phyloP scores from a whole-genome alignment of 208 protist species.

The Willaertia magna region DNA sequence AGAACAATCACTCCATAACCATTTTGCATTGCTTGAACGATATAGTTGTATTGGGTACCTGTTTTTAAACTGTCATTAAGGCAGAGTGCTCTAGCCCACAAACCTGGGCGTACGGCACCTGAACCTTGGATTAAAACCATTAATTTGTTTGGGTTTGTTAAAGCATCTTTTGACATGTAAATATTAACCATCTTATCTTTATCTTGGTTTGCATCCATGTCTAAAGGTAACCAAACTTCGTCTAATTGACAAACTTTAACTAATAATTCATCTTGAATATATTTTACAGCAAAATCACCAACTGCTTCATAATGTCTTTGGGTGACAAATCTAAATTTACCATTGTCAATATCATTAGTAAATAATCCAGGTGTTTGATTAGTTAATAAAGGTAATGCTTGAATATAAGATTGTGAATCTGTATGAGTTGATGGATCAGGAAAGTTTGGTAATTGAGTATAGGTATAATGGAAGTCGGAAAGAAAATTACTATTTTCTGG shows the following conservation, averaged over 20 bases:
- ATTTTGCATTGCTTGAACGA: neutral
- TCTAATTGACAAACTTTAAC: neutral
- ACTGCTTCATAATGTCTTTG: neutral
- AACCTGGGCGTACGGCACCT: neutral
- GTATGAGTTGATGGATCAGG: neutral
- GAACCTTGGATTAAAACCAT: neutral
- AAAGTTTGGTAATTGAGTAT: neutral
- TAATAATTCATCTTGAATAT: neutral
- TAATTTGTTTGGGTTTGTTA: neutral
- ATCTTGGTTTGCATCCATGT: neutral
- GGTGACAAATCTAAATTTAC: neutral
- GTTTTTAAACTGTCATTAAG: neutral
- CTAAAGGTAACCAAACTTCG: neutral
- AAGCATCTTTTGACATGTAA: neutral
- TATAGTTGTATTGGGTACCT: neutral
- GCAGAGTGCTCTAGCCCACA: neutral
- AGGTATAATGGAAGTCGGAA: neutral
- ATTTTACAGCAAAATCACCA: neutral
- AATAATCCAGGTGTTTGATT: neutral
- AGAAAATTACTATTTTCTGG: neutral
- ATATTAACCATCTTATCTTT: neutral
- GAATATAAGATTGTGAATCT: neutral
- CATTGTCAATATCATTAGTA: neutral
- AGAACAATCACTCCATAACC: conserved; percentile 10
- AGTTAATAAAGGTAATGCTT: neutral